A percentile compares a stretch with the other conserved stretches of the same genome.
These are phyloP conservation scores for Myriosclerotinia duriaeana DNA, from an alignment of 2,329 filamentous ascomycete genomes.

Conservation along the genomic window DNA sequence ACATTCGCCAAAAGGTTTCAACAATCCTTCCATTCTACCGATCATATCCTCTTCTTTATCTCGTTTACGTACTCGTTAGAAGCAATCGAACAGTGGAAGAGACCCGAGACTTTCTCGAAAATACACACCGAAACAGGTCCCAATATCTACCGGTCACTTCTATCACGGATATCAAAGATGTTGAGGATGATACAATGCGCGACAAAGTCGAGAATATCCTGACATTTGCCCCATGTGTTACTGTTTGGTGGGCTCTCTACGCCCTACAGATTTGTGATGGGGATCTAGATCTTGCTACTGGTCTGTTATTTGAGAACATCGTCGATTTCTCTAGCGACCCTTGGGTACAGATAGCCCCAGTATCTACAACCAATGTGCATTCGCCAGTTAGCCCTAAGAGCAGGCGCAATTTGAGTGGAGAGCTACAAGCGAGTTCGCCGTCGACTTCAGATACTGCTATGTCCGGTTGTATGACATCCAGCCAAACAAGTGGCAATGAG, in stretches of 20 bases:
- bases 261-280: constrained; percentile 11
- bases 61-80: background rate
- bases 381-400: background rate
- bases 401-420: background rate
- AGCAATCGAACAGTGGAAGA: background rate
- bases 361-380: background rate
- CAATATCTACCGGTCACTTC: background rate
- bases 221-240: background rate
- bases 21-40: background rate
- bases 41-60: constrained; percentile 15
- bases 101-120: background rate
- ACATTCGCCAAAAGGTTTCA: constrained; percentile 3
- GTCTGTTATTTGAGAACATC: constrained; percentile 7
- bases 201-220: background rate
- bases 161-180: background rate
- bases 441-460: background rate
- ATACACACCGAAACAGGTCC: background rate
- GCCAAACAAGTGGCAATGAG: background rate
- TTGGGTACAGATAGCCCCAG: background rate
- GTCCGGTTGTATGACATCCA: background rate
- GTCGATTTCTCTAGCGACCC: constrained; percentile 4
- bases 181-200: background rate
- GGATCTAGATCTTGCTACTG: background rate
- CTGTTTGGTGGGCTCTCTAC: constrained; percentile 15
- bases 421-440: background rate